phyloP scores from a whole-genome alignment of 1,139 yeast species.

The Entelexis paramagnoliae region DNA sequence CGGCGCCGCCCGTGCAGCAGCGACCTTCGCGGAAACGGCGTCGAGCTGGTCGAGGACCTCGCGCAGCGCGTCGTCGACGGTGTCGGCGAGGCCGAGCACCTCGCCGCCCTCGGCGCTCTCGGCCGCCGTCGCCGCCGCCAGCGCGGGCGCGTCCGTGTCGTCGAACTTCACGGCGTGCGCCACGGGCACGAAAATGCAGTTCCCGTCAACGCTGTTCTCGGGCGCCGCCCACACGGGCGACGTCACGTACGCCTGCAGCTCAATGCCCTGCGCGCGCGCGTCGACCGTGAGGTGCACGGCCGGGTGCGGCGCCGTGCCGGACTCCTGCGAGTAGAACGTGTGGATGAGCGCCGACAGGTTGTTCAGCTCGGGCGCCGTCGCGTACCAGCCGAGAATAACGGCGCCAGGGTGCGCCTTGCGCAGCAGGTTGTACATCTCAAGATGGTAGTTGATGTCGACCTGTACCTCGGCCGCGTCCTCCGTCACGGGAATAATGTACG shows the following conservation, averaged over 20 bases:
- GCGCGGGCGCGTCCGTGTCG: conserved; percentile 43
- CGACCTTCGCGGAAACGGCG: conserved; percentile 42
- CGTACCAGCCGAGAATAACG: conserved; percentile 80
- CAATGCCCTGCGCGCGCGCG: conserved; percentile 36
- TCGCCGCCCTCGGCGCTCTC: conserved; percentile 33
- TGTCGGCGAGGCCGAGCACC: conserved; percentile 37
- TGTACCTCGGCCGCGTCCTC: conserved; percentile 67
- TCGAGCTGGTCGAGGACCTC: conserved; percentile 52
- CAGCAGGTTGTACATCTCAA: conserved; percentile 63
- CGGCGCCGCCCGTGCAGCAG: conserved; percentile 28
- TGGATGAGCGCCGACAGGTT: conserved; percentile 74
- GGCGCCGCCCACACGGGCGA: conserved; percentile 46
- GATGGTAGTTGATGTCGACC: conserved; percentile 64
- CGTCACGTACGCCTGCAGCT: conserved; percentile 61
- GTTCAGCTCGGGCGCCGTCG: conserved; percentile 57
- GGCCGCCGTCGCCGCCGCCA: conserved; percentile 29
- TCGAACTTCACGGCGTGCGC: conserved; percentile 56
- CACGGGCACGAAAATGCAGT: conserved; percentile 70
- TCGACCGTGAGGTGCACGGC: conserved; percentile 66
- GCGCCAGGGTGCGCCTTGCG: conserved; percentile 75
- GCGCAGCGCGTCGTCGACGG: conserved; percentile 47
- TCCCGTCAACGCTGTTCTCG: conserved; percentile 39
- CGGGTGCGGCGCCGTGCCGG: conserved; percentile 63
- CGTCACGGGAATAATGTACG: conserved; percentile 76
- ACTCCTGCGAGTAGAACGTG: conserved; percentile 61